These are phyloP conservation scores for Cyclospora cayetanensis DNA, from an alignment of 169 alveolate genomes.

Conservation along the genomic window DNA sequence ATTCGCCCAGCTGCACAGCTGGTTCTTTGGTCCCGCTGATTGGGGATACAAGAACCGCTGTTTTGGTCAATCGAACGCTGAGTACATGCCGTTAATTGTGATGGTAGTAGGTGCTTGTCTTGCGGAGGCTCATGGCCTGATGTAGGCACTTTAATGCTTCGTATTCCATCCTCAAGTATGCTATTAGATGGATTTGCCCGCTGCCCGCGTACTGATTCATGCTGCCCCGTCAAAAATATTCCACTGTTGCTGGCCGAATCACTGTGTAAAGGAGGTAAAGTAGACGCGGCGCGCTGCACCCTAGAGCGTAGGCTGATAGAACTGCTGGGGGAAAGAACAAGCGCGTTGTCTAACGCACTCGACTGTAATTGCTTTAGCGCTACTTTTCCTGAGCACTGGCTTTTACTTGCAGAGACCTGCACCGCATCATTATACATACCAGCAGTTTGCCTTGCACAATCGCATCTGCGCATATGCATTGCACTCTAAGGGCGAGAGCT, in stretches of 20 bases:
- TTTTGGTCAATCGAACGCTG: not conserved
- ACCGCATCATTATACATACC: not conserved
- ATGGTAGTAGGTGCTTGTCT: not conserved
- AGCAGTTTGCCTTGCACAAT: not conserved
- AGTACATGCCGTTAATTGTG: not conserved
- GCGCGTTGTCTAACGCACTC: not conserved
- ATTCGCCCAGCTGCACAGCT: not conserved
- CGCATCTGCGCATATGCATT: not conserved
- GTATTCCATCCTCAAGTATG: not conserved
- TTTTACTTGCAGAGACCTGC: not conserved
- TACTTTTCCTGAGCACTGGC: not conserved
- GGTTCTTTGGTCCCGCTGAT: not conserved
- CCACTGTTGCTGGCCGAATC: not conserved
- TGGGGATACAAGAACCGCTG: not conserved
- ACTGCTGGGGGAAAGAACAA: not conserved
- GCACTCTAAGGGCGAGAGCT: not conserved
- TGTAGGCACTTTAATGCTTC: not conserved
- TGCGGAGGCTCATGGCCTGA: not conserved
- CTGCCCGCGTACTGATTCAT: not conserved
- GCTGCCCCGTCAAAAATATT: not conserved
- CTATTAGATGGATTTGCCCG: not conserved
- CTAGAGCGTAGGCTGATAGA: not conserved
- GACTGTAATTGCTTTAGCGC: not conserved
- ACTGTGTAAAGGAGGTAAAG: not conserved
- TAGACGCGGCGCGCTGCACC: conserved; percentile 16